phyloP scores from a whole-genome alignment of 2,329 filamentous ascomycete species.

The Knufia petricola region DNA sequence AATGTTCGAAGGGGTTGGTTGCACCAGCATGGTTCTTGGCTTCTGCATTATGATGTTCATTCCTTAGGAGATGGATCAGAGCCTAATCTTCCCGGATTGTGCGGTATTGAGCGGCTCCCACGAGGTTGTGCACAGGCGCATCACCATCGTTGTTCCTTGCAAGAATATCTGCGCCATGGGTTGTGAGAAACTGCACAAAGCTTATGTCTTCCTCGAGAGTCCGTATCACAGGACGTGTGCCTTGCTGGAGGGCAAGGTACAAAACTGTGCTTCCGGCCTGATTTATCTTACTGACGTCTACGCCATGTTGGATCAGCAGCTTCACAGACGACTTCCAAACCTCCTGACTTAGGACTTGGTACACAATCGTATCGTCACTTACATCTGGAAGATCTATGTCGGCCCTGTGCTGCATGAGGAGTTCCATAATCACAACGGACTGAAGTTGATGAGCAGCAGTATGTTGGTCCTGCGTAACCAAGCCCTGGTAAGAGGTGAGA shows the following conservation, averaged over 20 bases:
- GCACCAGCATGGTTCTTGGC: no score
- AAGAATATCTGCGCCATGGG: not conserved
- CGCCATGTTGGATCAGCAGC: conserved; percentile 9
- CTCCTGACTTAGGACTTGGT: no score
- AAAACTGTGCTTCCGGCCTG: conserved; percentile 27
- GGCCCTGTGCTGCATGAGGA: not conserved
- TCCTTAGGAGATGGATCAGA: no score
- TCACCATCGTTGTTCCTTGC: not conserved
- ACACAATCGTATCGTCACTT: no score
- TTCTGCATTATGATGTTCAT: no score
- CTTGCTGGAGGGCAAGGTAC: conserved; percentile 21
- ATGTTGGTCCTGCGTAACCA: not conserved
- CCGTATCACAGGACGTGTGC: not conserved
- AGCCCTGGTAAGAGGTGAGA: not conserved
- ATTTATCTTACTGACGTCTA: not conserved
- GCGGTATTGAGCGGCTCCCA: no score
- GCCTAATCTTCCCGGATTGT: no score
- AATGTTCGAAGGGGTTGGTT: no score
- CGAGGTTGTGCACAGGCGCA: not conserved
- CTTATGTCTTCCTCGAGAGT: not conserved
- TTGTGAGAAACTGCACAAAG: not conserved
- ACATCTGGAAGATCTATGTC: not conserved
- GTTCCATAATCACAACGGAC: not conserved
- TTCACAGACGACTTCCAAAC: conserved; percentile 10
- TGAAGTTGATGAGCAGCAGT: not conserved